phyloP scores from a whole-genome alignment of 2,329 filamentous ascomycete species.

The Chaetothyriales sp. region DNA sequence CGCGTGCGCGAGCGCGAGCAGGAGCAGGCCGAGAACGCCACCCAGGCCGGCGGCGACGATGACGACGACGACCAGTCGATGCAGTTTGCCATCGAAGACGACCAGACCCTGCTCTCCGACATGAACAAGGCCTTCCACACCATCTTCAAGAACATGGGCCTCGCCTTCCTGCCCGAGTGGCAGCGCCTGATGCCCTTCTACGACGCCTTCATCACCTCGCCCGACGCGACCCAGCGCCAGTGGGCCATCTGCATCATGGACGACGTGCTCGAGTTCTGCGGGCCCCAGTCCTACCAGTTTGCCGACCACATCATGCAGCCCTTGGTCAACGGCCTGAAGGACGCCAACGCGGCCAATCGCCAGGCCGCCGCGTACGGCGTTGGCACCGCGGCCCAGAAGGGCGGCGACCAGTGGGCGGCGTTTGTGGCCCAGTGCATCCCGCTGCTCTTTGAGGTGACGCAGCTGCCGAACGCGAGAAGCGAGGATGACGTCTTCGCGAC shows the following conservation, averaged over 20 bases:
- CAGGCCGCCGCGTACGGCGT: slow-evolving; percentile 95
- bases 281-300: slow-evolving; percentile 74
- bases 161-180: slow-evolving; percentile 74
- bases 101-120: slow-evolving; percentile 88
- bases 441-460: slow-evolving; percentile 70
- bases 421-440: slow-evolving; percentile 72
- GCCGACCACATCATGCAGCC: slow-evolving; percentile 75
- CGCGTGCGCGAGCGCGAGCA: slow-evolving; percentile 74
- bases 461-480: slow-evolving; percentile 64
- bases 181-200: slow-evolving; percentile 76
- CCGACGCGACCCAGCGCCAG: slow-evolving; percentile 81
- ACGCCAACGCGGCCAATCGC: slow-evolving; percentile 75
- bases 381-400: slow-evolving; percentile 86
- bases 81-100: slow-evolving; percentile 86
- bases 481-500: slow-evolving; percentile 96
- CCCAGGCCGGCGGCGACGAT: slow-evolving; percentile 75
- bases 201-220: slow-evolving; percentile 58
- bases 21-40: slow-evolving; percentile 69
- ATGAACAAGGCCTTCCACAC: slow-evolving; percentile 99
- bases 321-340: slow-evolving; percentile 71
- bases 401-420: slow-evolving; percentile 72
- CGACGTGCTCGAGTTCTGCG: slow-evolving; percentile 94
- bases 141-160: slow-evolving; percentile 92
- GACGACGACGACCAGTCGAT: slow-evolving; percentile 82
- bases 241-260: slow-evolving; percentile 99